Evolutionary conservation across 192 early-diverging fungal species (phyloP).

Genomic region (Haplosporangium gracile): DNA sequence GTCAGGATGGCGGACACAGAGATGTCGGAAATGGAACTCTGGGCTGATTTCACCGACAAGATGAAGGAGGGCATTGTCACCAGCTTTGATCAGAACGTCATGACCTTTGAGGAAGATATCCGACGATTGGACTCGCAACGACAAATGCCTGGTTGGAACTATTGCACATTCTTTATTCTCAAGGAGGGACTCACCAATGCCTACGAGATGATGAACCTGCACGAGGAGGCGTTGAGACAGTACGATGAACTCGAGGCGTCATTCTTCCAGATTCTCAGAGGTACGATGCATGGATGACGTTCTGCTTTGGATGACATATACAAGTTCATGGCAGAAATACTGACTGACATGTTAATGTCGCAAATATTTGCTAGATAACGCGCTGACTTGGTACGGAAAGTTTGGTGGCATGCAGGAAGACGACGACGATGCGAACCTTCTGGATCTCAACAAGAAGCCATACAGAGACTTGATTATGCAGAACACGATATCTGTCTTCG

Average conservation of each 20-base stretch:
- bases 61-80: slow-evolving; percentile 80
- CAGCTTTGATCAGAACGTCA: slow-evolving; percentile 83
- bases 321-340: background rate
- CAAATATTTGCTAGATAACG: slow-evolving; percentile 69
- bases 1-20: slow-evolving; percentile 64
- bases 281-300: slow-evolving; percentile 46
- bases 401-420: slow-evolving; percentile 88
- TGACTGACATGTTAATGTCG: slow-evolving; percentile 4
- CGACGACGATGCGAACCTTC: slow-evolving; percentile 91
- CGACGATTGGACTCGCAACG: slow-evolving; percentile 91
- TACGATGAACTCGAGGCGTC: slow-evolving; percentile 98
- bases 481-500: slow-evolving; percentile 94
- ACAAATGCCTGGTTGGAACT: slow-evolving; percentile 99
- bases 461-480: slow-evolving; percentile 92
- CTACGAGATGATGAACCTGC: slow-evolving; percentile 89
- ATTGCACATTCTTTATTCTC: slow-evolving; percentile 95
- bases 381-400: slow-evolving; percentile 91
- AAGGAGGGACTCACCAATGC: slow-evolving; percentile 92
- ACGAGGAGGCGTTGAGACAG: slow-evolving; percentile 90
- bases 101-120: slow-evolving; percentile 91
- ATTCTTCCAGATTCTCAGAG: slow-evolving; percentile 90
- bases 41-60: slow-evolving; percentile 78
- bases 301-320: background rate
- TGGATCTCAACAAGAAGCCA: slow-evolving; percentile 81
- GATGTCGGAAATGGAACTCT: slow-evolving; percentile 71